A percentile compares a stretch with the other conserved stretches of the same genome.
phyloP scores from a whole-genome alignment of 352 stramenopile genomes.

The Plasmopara muralis region DNA sequence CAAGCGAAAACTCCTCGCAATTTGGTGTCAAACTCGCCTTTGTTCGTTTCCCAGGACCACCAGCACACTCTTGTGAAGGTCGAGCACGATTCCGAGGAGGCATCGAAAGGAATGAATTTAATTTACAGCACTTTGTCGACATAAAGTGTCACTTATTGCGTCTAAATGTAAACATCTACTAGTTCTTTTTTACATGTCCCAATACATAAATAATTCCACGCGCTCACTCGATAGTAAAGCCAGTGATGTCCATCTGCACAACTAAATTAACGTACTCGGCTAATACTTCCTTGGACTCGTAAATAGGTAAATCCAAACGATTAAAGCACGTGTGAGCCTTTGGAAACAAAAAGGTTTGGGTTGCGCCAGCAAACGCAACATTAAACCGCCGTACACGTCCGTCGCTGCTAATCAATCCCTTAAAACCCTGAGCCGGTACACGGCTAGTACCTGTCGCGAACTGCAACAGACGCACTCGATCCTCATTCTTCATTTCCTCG shows the following conservation, averaged over 20 bases:
- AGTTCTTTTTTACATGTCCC: background rate
- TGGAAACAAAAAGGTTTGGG: slow-evolving; percentile 64
- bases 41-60: slow-evolving; percentile 9
- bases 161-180: too few species aligned
- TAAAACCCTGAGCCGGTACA: slow-evolving; percentile 78
- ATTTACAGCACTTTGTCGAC: background rate
- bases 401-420: slow-evolving; percentile 78
- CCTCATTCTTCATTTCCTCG: slow-evolving; percentile 59
- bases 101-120: background rate
- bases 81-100: slow-evolving; percentile 6
- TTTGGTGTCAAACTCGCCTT: slow-evolving; percentile 4
- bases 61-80: background rate
- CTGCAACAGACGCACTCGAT: slow-evolving; percentile 72
- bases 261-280: slow-evolving; percentile 77
- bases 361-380: slow-evolving; percentile 53
- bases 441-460: slow-evolving; percentile 78
- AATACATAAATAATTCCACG: slow-evolving; percentile 27
- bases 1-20: slow-evolving; percentile 23
- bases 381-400: slow-evolving; percentile 74
- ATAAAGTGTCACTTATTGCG: too few species aligned
- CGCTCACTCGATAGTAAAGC: slow-evolving; percentile 87
- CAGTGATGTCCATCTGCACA: slow-evolving; percentile 96
- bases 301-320: slow-evolving; percentile 68
- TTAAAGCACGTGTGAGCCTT: slow-evolving; percentile 86
- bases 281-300: slow-evolving; percentile 62